Conservation (phyloP, 257 asterid species). For the Plantago major region DNA sequence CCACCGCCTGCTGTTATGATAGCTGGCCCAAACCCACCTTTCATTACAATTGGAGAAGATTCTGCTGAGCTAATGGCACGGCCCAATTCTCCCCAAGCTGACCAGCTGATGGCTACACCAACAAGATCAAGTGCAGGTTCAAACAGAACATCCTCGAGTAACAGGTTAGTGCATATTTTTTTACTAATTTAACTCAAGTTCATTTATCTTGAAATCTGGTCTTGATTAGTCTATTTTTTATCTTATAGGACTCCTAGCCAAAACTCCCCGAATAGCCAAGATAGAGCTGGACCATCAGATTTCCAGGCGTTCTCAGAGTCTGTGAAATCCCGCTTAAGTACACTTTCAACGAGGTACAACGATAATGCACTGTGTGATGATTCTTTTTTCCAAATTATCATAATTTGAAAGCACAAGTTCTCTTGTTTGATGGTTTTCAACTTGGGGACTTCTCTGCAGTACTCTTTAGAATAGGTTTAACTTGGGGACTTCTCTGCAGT, state of each 20-base stretch:
- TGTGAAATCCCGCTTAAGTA: conserved; percentile 63
- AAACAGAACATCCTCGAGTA: conserved; percentile 32
- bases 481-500: neutral
- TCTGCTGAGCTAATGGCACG: conserved; percentile 35
- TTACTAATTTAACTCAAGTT: neutral
- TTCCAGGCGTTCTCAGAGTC: conserved; percentile 71
- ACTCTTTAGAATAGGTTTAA: no score
- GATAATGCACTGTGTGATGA: neutral
- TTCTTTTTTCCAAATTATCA: conserved; percentile 2
- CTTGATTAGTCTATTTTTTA: conserved; percentile 2
- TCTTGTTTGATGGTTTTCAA: conserved; percentile 10
- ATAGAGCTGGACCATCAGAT: conserved; percentile 84
- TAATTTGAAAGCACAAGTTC: neutral
- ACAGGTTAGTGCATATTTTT: conserved; percentile 32
- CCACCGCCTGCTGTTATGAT: conserved; percentile 15
- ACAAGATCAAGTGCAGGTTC: conserved; percentile 35
- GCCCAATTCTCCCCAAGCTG: conserved; percentile 35
- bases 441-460: neutral
- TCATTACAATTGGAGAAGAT: conserved; percentile 45
- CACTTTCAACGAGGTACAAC: conserved; percentile 69
- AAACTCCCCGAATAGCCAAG: conserved; percentile 57
- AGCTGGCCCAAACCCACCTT: conserved; percentile 39
- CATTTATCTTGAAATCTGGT: conserved; percentile 13
- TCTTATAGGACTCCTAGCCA: conserved; percentile 38
- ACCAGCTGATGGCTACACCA: conserved; percentile 32